Evolutionary conservation across 2,329 filamentous ascomycete genomes (phyloP).

Genomic region (Pseudogymnoascus sp.): DNA sequence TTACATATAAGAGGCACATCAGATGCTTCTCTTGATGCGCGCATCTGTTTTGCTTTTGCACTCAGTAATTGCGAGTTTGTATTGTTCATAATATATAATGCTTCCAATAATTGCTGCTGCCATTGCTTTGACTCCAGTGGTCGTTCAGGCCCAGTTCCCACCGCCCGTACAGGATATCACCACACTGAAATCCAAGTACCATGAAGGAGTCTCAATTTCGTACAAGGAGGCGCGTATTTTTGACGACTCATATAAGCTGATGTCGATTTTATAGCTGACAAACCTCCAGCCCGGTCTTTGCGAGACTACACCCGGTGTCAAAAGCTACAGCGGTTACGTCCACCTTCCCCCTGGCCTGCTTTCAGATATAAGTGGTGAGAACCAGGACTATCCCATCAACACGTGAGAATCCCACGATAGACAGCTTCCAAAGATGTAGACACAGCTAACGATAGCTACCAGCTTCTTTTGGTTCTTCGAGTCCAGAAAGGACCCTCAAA

Average conservation of each 20-base stretch:
- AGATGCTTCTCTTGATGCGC: not conserved
- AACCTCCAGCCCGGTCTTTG: conserved; percentile 12
- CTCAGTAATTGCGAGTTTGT: not conserved
- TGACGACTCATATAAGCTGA: not conserved
- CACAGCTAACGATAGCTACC: conserved; percentile 21
- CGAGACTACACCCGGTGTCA: conserved; percentile 15
- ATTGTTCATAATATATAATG: not conserved
- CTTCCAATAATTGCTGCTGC: not conserved
- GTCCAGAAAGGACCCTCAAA: conserved; percentile 36
- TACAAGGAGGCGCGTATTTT: conserved; percentile 13
- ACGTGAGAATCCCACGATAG: conserved; percentile 17
- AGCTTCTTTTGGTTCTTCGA: conserved; percentile 38
- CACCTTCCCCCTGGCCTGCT: conserved; percentile 13
- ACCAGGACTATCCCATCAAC: conserved; percentile 13
- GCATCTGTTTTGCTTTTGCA: not conserved
- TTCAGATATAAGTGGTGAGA: conserved; percentile 8
- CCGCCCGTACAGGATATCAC: conserved; percentile 12
- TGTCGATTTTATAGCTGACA: not conserved
- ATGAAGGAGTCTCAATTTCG: conserved; percentile 14
- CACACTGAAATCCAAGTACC: conserved; percentile 13
- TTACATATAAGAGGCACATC: not conserved
- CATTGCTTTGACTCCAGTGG: not conserved
- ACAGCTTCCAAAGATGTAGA: conserved; percentile 33
- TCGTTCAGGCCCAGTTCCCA: conserved; percentile 10
- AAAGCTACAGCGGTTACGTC: conserved; percentile 14